A percentile compares a stretch with the other conserved stretches of the same genome.
Conservation (phyloP, 148 eudicot genomes). For the Fagopyrum homotropicum region DNA sequence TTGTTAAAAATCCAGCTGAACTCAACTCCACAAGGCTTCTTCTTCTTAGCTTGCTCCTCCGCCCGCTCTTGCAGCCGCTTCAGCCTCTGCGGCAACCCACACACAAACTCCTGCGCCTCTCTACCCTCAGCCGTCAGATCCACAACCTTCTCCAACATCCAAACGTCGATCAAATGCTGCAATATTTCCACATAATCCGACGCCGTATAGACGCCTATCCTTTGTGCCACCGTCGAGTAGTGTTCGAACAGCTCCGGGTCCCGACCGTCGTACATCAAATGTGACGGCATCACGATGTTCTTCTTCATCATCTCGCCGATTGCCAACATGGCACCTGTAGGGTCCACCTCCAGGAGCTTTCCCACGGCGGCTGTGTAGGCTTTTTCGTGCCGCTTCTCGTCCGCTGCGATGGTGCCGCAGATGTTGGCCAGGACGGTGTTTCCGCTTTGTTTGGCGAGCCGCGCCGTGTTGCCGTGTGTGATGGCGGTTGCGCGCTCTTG, state of each 20-base stretch:
- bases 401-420: constrained; percentile 30
- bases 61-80: constrained; percentile 30
- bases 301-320: constrained; percentile 29
- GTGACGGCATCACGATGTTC: constrained; percentile 28
- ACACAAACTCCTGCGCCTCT: constrained; percentile 25
- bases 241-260: constrained; percentile 24
- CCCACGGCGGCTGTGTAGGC: constrained; percentile 22
- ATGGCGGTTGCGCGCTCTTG: constrained; percentile 31
- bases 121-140: constrained; percentile 20
- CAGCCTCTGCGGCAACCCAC: constrained; percentile 17
- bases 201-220: constrained; percentile 31
- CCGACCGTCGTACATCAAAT: constrained; percentile 27
- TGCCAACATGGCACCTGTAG: constrained; percentile 17
- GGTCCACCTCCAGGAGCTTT: constrained; percentile 28
- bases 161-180: constrained; percentile 23
- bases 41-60: constrained; percentile 23
- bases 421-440: constrained; percentile 25
- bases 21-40: constrained; percentile 5
- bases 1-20: constrained; percentile 31
- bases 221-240: constrained; percentile 27
- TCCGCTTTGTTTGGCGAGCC: constrained; percentile 24
- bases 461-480: constrained; percentile 32
- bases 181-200: constrained; percentile 28
- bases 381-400: constrained; percentile 35
- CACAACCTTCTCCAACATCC: constrained; percentile 23